Evolutionary conservation across 768 basidiomycete genomes (phyloP), one percentile per base, ranked within the genome.

Genomic region (Lentinula sp.): DNA sequence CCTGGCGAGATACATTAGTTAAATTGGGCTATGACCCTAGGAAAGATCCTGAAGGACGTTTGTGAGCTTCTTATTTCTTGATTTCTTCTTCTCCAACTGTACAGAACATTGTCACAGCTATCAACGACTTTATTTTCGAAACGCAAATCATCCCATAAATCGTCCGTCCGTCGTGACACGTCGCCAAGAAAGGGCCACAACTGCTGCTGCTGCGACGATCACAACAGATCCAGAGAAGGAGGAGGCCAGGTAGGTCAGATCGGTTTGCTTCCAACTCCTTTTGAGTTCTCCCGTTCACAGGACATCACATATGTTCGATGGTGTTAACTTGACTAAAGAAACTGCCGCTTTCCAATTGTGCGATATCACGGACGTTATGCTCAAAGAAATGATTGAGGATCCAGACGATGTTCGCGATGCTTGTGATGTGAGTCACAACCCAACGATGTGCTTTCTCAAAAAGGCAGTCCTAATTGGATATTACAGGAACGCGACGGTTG

Each of bases 321-420:
- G 96, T 0, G 70, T 84, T 61, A 83, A 83, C 6, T 73, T 93
- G 50, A 85, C 88, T 49, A 87, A 89, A 66, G 91, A 96, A 71
- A 90, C 92, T 0, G 94, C 93, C 1, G 91, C 93, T 16, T 99
- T 93, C 75, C 97, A 98, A 72, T 79, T 99, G 6, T 91, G 91
- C 71, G 97, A 99, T 71, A 90, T 99, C 64, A 74, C 79, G 6
- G 97, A 99, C 70, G 85, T 87, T 6, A 88, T 95, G 82, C 73
- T 97, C 52, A 84, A 84, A 65, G 79, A 79, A 41, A 88, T 95
- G 83, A 91, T 98, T 56, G 81, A 89, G 62, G 85, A 89, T 61
- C 79, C 84, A 4, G 80, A 84, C 15, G 87, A 85, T 49, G 74
- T 90, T 16, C 83, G 86, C 37, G 87, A 90, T 62, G 77, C 72